Percentiles rank a stretch among this genome's conserved stretches.
phyloP scores from a whole-genome alignment of 2,329 filamentous ascomycete genomes.

The Alternaria tenuissima region DNA sequence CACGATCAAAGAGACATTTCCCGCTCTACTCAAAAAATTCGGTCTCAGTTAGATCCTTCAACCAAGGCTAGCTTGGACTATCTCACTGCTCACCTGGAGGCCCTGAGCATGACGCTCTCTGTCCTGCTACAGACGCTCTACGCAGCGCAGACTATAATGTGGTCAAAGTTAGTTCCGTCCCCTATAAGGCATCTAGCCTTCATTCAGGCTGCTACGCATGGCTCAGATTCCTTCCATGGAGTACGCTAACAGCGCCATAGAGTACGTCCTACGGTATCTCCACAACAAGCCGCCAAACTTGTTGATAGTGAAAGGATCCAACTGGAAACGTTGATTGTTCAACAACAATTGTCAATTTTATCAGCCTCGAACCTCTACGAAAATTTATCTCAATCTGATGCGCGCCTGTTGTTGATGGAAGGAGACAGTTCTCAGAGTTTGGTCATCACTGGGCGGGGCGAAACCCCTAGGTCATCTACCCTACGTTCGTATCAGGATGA shows the following conservation, averaged over 20 bases:
- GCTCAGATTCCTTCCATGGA: neutral
- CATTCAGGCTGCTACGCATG: neutral
- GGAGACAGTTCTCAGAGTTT: constrained; percentile 41
- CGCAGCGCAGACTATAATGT: constrained; percentile 50
- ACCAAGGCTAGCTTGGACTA: constrained; percentile 39
- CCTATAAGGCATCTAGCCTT: neutral
- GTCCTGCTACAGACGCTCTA: constrained; percentile 51
- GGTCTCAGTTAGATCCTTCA: constrained; percentile 18
- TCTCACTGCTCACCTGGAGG: constrained; percentile 46
- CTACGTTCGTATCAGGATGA: constrained; percentile 42
- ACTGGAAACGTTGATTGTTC: constrained; percentile 49
- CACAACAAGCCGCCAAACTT: constrained; percentile 40
- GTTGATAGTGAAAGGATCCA: constrained; percentile 49
- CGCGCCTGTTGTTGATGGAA: constrained; percentile 39
- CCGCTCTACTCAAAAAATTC: constrained; percentile 7
- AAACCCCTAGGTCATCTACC: constrained; percentile 26
- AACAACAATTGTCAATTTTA: constrained; percentile 50
- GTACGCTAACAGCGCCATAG: constrained; percentile 22
- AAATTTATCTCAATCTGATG: constrained; percentile 18
- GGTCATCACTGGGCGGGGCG: constrained; percentile 14
- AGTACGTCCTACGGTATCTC: constrained; percentile 43
- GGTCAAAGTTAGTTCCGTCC: constrained; percentile 44
- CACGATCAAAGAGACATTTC: constrained; percentile 7
- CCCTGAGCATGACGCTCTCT: constrained; percentile 45
- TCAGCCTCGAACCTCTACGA: constrained; percentile 33